Base-by-base conservation (phyloP, 75 land plant species). In the Ceratopteris richardii region DNA sequence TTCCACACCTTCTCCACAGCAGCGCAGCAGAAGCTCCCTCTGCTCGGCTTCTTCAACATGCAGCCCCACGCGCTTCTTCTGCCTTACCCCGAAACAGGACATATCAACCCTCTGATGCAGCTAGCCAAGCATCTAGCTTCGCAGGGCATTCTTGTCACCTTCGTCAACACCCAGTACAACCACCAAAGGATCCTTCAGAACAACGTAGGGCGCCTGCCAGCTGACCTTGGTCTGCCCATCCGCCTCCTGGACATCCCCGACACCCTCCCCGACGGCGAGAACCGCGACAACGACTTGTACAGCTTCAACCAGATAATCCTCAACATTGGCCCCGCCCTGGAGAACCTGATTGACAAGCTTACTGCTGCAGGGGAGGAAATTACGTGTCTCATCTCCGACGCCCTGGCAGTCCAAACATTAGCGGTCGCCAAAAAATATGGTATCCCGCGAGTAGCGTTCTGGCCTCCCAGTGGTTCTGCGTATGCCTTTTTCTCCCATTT, bases 61-160 rank as follows among this genome's bases (percentile, higher is more conserved):
- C n/a, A n/a, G n/a, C n/a, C n/a, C n/a, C n/a, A n/a, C n/a, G n/a
- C n/a, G n/a, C n/a, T n/a, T n/a, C n/a, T n/a, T n/a, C n/a, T n/a
- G n/a, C n/a, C n/a, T n/a, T n/a, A n/a, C n/a, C n/a, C n/a, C n/a
- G n/a, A n/a, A n/a, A n/a, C n/a, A n/a, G n/a, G n/a, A n/a, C n/a
- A n/a, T n/a, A n/a, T n/a, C n/a, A n/a, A n/a, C n/a, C n/a, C n/a
- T n/a, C n/a, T n/a, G n/a, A n/a, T n/a, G n/a, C n/a, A n/a, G n/a
- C n/a, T n/a, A n/a, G n/a, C 75, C 26, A 56, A 31, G 29, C 25
- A 63, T 19, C 60, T 74, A 12, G 48, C 30, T 26, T 54, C 51
- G 1, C 43, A 67, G 12, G 67, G 59, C 20, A 69, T 69, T 51
- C 16, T 56, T 33, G 51, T 74, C 36, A 68, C 77, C 31, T 62